phyloP scores from a whole-genome alignment of 1,139 yeast genomes.

The Pichia sp. region DNA sequence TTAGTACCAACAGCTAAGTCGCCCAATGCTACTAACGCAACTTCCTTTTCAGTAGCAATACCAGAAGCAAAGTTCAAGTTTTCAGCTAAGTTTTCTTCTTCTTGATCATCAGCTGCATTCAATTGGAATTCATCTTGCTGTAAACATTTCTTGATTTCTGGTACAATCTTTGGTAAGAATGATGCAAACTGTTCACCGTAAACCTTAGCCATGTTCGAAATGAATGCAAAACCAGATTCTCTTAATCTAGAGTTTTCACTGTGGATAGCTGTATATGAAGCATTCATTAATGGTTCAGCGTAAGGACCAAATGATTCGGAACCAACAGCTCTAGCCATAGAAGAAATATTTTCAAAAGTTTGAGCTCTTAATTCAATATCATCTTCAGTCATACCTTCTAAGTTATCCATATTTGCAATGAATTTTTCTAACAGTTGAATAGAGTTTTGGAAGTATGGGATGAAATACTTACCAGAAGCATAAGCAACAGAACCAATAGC shows the following conservation, averaged over 20 bases:
- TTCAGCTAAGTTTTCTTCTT: conserved; percentile 54
- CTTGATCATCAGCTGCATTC: conserved; percentile 28
- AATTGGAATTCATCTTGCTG: conserved; percentile 74
- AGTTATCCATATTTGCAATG: conserved; percentile 52
- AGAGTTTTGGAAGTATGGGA: conserved; percentile 79
- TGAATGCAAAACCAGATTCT: conserved; percentile 93
- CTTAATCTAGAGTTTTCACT: conserved; percentile 79
- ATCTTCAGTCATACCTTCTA: conserved; percentile 68
- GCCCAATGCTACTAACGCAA: conserved; percentile 87
- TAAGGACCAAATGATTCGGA: conserved; percentile 77
- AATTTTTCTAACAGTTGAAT: conserved; percentile 77
- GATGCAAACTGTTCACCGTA: conserved; percentile 87
- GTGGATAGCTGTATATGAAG: conserved; percentile 74
- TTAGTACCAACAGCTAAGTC: conserved; percentile 87
- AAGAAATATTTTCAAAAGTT: conserved; percentile 87
- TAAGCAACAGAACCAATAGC: conserved; percentile 97
- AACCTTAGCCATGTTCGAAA: conserved; percentile 90
- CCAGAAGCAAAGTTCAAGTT: conserved; percentile 87
- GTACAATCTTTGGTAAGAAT: conserved; percentile 74
- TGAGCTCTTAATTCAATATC: conserved; percentile 83
- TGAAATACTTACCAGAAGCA: conserved; percentile 83
- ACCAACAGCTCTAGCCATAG: conserved; percentile 96
- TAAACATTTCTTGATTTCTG: conserved; percentile 76
- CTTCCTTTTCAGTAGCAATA: conserved; percentile 93
- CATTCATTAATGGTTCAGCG: conserved; percentile 84